Percentiles rank a stretch among this genome's conserved stretches.
These are phyloP conservation scores for Mycena venus DNA, from an alignment of 768 basidiomycete genomes.

Conservation along the genomic window DNA sequence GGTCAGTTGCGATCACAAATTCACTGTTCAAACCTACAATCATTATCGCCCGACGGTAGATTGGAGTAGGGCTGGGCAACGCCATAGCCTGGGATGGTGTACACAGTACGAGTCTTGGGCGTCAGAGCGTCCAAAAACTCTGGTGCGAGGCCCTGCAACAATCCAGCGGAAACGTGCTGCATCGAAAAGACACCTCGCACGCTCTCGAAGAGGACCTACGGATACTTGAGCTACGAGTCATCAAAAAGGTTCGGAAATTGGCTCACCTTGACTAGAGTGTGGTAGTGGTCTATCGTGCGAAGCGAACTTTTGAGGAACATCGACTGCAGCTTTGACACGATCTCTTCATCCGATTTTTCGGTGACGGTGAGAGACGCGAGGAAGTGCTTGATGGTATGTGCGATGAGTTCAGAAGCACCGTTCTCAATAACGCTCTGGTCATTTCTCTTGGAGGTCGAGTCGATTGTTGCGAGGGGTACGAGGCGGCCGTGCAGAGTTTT, in stretches of 20 bases:
- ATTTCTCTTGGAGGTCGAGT: constrained; percentile 8
- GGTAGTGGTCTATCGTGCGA: constrained; percentile 25
- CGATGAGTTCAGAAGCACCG: constrained; percentile 22
- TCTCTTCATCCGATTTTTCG: constrained; percentile 29
- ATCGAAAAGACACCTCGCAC: constrained; percentile 33
- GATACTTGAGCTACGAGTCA: neutral
- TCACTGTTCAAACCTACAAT: constrained; percentile 12
- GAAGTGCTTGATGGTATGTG: constrained; percentile 24
- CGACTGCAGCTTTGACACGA: constrained; percentile 21
- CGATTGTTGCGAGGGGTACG: constrained; percentile 20
- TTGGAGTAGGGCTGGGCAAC: constrained; percentile 32
- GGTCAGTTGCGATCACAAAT: constrained; percentile 8
- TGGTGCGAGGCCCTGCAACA: constrained; percentile 13
- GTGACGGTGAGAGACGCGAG: constrained; percentile 23
- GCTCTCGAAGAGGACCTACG: constrained; percentile 25
- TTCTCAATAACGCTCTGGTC: constrained; percentile 24
- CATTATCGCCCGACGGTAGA: constrained; percentile 29
- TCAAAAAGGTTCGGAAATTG: neutral
- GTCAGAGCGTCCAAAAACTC: constrained; percentile 30
- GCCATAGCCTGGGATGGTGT: constrained; percentile 27
- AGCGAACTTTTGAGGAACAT: constrained; percentile 11
- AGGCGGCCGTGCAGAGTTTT: constrained; percentile 24
- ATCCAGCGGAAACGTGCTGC: constrained; percentile 26
- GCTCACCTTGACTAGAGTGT: constrained; percentile 26
- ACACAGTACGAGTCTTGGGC: constrained; percentile 23